phyloP scores from a whole-genome alignment of 192 early-diverging fungal genomes.

The Allomyces javanicus region DNA sequence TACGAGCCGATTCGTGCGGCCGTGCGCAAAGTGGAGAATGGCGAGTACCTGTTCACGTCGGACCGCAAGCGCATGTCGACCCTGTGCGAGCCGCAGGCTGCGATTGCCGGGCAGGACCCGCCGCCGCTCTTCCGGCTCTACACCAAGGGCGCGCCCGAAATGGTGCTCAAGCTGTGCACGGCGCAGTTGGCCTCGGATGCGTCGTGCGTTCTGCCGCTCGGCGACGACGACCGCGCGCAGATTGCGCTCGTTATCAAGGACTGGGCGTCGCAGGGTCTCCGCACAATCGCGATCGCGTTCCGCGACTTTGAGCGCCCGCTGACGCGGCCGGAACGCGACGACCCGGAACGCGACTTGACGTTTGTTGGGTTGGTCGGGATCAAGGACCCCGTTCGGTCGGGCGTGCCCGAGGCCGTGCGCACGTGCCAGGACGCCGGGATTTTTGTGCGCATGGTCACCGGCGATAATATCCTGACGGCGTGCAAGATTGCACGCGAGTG shows the following conservation, averaged over 20 bases:
- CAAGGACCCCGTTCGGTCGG: conserved; percentile 37
- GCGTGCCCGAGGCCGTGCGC: conserved; percentile 30
- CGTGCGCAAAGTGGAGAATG: conserved; percentile 23
- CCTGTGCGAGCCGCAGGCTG: conserved; percentile 12
- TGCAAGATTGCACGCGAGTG: conserved; percentile 36
- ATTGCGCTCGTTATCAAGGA: conserved; percentile 24
- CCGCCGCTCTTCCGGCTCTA: conserved; percentile 21
- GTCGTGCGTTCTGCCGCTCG: conserved; percentile 7
- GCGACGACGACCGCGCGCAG: conserved; percentile 6
- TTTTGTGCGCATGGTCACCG: conserved; percentile 35
- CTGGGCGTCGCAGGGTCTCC: conserved; percentile 34
- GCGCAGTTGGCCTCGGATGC: conserved; percentile 17
- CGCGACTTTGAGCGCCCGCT: conserved; percentile 21
- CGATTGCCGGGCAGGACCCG: conserved; percentile 2
- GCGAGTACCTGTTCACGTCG: conserved; percentile 32
- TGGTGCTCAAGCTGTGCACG: conserved; percentile 30
- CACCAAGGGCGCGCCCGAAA: conserved; percentile 37
- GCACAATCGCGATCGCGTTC: conserved; percentile 31
- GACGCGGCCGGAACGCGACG: conserved; percentile 13
- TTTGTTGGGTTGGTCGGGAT: conserved; percentile 33
- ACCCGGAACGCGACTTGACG: conserved; percentile 26
- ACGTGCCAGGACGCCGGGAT: conserved; percentile 31
- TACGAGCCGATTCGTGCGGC: conserved; percentile 20
- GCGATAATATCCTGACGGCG: conserved; percentile 39
- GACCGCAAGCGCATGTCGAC: conserved; percentile 38